phyloP scores from a whole-genome alignment of 2,329 filamentous ascomycete genomes.

The Raffaelea albimanens region DNA sequence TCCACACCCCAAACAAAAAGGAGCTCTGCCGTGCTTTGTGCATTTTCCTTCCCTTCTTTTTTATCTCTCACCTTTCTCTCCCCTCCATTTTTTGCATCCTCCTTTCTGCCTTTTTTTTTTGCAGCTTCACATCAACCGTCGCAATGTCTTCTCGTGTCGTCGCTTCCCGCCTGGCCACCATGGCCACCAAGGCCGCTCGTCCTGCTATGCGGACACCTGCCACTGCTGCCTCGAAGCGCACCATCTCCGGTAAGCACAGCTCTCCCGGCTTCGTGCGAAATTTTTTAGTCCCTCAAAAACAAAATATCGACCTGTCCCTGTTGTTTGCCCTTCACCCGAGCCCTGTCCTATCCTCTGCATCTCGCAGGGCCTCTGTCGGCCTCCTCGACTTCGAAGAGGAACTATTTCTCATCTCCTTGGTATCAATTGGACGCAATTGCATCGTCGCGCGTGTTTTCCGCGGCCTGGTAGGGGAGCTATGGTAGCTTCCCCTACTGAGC shows the following conservation, averaged over 20 bases:
- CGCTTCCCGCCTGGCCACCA: conserved; percentile 68
- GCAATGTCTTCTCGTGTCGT: conserved; percentile 76
- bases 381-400: too few relatives aligned
- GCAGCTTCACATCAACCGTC: conserved; percentile 38
- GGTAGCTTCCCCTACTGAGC: neutral
- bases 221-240: conserved; percentile 62
- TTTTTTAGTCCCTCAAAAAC: too few relatives aligned
- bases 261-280: neutral
- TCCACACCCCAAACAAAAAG: conserved; percentile 10
- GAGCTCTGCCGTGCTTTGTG: conserved; percentile 4
- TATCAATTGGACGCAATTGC: neutral
- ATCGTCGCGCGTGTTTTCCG: neutral
- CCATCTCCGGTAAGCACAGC: conserved; percentile 57
- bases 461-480: neutral
- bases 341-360: too few relatives aligned
- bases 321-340: too few relatives aligned
- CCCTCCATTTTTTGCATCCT: conserved; percentile 16
- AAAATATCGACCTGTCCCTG: too few relatives aligned
- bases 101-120: conserved; percentile 20
- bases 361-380: too few relatives aligned
- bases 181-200: conserved; percentile 70
- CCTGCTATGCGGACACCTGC: conserved; percentile 59
- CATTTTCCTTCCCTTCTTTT: conserved; percentile 9
- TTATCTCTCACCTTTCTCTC: conserved; percentile 5
- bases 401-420: neutral